Conservation (phyloP, 768 basidiomycete genomes). For the Hygrophoropsis aurantiaca region DNA sequence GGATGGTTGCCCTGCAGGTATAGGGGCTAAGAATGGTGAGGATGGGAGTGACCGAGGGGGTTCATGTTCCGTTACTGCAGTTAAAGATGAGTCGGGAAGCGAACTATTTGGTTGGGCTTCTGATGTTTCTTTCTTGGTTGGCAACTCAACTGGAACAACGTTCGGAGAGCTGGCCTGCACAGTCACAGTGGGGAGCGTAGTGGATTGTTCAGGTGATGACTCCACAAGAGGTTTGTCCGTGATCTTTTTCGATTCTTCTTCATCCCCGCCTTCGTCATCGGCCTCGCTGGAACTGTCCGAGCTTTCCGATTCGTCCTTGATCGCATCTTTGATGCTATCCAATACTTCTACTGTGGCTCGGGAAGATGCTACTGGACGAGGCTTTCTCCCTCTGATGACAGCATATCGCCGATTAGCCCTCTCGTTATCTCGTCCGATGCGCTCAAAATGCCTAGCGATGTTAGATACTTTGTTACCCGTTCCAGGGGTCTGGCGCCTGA, state of each 20-base stretch:
- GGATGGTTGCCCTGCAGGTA: conserved; percentile 33
- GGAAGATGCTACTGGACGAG: conserved; percentile 88
- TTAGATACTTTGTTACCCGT: conserved; percentile 76
- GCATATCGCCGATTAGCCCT: conserved; percentile 76
- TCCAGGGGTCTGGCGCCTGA: conserved; percentile 51
- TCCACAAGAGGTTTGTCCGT: conserved; percentile 22
- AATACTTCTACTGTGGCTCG: conserved; percentile 87
- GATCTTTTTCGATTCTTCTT: conserved; percentile 42
- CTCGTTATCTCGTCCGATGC: conserved; percentile 73
- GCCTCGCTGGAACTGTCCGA: conserved; percentile 68
- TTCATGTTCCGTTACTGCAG: conserved; percentile 17
- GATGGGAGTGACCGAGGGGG: conserved; percentile 40
- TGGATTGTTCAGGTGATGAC: conserved; percentile 32
- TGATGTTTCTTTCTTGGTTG: conserved; percentile 29
- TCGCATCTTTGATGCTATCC: conserved; percentile 87
- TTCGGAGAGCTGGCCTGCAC: conserved; percentile 8
- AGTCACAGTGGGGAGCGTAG: conserved; percentile 22
- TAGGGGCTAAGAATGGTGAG: conserved; percentile 53
- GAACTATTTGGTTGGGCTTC: conserved; percentile 22
- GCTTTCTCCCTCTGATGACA: conserved; percentile 82
- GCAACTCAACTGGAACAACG: conserved; percentile 1
- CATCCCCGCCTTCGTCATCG: conserved; percentile 66
- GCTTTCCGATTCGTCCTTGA: conserved; percentile 79
- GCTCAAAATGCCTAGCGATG: conserved; percentile 89
- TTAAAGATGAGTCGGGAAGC: conserved; percentile 11